Evolutionary conservation across 2,329 filamentous ascomycete genomes (phyloP).

Genomic region (Colletotrichum lindemuthianum): DNA sequence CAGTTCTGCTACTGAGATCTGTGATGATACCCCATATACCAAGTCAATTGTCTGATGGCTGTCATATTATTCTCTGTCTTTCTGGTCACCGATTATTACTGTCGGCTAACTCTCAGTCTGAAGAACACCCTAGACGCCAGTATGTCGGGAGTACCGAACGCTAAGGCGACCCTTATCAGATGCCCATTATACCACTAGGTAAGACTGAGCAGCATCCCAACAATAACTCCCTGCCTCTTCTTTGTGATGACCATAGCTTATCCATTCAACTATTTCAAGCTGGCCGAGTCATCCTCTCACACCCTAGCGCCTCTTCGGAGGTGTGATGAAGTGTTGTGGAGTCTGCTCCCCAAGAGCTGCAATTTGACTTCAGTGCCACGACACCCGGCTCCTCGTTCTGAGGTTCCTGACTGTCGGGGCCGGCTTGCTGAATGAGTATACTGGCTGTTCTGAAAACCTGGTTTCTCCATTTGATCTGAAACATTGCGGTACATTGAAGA

Average conservation of each 20-base stretch:
- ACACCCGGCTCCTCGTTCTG: slow-evolving; percentile 46
- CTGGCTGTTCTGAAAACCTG: slow-evolving; percentile 66
- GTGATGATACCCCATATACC: slow-evolving; percentile 74
- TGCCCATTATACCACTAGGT: not conserved
- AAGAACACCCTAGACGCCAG: not conserved
- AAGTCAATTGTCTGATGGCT: slow-evolving; percentile 69
- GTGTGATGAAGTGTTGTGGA: slow-evolving; percentile 79
- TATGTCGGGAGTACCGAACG: not conserved
- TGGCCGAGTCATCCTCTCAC: slow-evolving; percentile 78
- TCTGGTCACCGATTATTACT: no score
- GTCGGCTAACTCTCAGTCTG: not conserved
- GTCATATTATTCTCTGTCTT: no score
- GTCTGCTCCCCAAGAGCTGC: slow-evolving; percentile 61
- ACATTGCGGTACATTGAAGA: no score
- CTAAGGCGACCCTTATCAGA: not conserved
- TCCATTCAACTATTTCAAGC: slow-evolving; percentile 79
- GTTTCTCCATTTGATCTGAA: not conserved
- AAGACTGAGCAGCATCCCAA: not conserved
- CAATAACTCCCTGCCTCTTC: not conserved
- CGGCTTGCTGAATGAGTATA: slow-evolving; percentile 76
- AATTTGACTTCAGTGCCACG: slow-evolving; percentile 69
- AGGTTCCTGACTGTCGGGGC: slow-evolving; percentile 56
- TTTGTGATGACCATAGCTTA: slow-evolving; percentile 74
- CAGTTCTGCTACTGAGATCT: slow-evolving; percentile 81
- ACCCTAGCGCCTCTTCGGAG: slow-evolving; percentile 65